Conservation (phyloP, 179 eudicot genomes). For the Vitellaria paradoxa region DNA sequence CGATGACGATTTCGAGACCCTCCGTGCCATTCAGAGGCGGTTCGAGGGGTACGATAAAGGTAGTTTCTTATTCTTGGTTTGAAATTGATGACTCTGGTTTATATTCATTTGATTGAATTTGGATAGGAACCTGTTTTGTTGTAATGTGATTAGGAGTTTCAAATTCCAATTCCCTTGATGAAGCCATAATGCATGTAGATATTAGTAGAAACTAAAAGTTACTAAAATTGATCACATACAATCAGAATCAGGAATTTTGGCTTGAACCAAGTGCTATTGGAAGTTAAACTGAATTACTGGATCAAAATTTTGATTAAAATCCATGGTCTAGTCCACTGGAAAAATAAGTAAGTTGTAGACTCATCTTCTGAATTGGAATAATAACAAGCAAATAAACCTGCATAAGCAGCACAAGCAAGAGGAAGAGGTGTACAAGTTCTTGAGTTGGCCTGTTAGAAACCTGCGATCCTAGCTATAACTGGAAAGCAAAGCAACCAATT, state of each 20-base stretch:
- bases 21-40: slow-evolving; percentile 61
- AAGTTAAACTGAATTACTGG: background rate
- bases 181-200: background rate
- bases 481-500: too few species aligned
- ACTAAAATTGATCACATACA: background rate
- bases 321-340: background rate
- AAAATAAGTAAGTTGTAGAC: background rate
- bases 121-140: background rate
- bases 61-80: background rate
- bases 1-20: slow-evolving; percentile 69
- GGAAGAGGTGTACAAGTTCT: too few species aligned
- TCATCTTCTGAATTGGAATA: background rate
- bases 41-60: slow-evolving; percentile 47
- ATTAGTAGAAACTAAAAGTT: background rate
- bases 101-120: background rate
- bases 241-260: background rate
- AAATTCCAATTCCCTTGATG: background rate
- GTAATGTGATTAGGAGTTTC: background rate
- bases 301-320: background rate
- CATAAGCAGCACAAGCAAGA: too few species aligned
- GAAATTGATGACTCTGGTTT: background rate
- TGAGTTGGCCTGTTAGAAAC: too few species aligned
- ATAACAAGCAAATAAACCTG: too few species aligned
- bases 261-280: background rate
- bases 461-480: too few species aligned